A percentile compares a stretch with the other conserved stretches of the same genome.
phyloP scores from a whole-genome alignment of 2,329 filamentous ascomycete genomes.

The Neopestalotiopsis clavispora region DNA sequence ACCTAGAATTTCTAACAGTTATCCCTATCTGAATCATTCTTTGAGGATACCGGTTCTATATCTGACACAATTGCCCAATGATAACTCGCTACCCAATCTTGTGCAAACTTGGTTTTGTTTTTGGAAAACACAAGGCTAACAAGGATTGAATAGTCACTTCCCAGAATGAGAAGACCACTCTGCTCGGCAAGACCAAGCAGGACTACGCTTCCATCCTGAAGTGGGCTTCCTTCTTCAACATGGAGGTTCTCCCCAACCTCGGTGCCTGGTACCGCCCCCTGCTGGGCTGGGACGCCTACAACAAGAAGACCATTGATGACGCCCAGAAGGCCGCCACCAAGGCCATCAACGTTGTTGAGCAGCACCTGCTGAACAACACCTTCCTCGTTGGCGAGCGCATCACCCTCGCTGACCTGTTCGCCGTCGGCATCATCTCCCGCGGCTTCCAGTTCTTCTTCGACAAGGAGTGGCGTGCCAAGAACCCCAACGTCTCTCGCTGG shows the following conservation, averaged over 20 bases:
- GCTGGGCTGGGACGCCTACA: conserved; percentile 82
- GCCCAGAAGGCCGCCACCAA: conserved; percentile 70
- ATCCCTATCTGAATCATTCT: conserved; percentile 96
- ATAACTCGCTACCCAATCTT: conserved; percentile 33
- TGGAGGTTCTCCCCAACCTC: conserved; percentile 76
- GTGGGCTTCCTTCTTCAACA: conserved; percentile 98
- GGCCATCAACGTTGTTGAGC: conserved; percentile 76
- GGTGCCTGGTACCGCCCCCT: conserved; percentile 87
- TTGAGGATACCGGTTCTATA: conserved; percentile 69
- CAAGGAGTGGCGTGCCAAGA: conserved; percentile 81
- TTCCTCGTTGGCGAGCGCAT: conserved; percentile 98
- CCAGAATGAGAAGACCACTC: conserved; percentile 99
- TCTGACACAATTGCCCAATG: conserved; percentile 60
- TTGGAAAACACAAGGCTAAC: conserved; percentile 25
- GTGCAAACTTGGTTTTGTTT: conserved; percentile 25
- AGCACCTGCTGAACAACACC: conserved; percentile 89
- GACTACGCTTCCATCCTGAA: conserved; percentile 97
- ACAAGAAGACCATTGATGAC: conserved; percentile 96
- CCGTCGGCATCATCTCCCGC: conserved; percentile 76
- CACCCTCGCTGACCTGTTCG: conserved; percentile 94
- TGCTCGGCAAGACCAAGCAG: conserved; percentile 99
- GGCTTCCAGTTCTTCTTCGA: conserved; percentile 95
- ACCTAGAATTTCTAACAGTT: conserved; percentile 84
- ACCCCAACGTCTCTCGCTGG: conserved; percentile 92
- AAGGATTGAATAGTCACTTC: conserved; percentile 75